A percentile compares a stretch with the other conserved stretches of the same genome.
Conservation (phyloP, 208 protist species). For the Wallacemonas sp. region DNA sequence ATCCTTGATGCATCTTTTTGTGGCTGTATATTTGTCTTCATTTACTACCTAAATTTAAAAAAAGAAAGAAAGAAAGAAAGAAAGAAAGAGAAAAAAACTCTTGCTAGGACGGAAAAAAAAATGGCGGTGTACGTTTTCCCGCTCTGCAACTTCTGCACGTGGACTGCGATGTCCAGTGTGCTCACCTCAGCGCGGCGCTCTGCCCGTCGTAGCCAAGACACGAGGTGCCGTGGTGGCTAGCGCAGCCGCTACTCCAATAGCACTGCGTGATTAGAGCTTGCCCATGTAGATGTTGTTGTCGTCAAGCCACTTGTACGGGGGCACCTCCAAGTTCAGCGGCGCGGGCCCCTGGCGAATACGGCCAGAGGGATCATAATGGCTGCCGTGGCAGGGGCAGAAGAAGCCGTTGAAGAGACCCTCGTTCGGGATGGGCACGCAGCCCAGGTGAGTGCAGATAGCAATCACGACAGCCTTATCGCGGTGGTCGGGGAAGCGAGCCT, state of each 20-base stretch:
- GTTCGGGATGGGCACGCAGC: constrained; percentile 97
- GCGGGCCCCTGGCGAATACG: constrained; percentile 98
- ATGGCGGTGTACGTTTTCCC: neutral
- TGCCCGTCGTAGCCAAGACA: neutral
- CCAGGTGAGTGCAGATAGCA: constrained; percentile 99
- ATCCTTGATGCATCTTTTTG: neutral
- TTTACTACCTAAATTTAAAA: constrained; percentile 14
- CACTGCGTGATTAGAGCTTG: constrained; percentile 55
- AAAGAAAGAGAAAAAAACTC: neutral
- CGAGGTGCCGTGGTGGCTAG: neutral
- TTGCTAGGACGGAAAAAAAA: neutral
- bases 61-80: constrained; percentile 13
- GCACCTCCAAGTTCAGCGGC: constrained; percentile 98
- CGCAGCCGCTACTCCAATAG: neutral
- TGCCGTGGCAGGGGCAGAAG: constrained; percentile 99
- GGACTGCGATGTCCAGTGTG: neutral
- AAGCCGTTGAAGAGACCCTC: constrained; percentile 97
- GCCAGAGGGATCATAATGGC: constrained; percentile 98
- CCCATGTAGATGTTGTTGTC: constrained; percentile 96
- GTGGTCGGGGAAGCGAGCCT: constrained; percentile 80
- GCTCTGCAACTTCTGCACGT: neutral
- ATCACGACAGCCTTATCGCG: constrained; percentile 95
- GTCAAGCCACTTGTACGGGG: constrained; percentile 95
- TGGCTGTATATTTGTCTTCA: neutral
- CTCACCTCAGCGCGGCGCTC: neutral